phyloP scores from a whole-genome alignment of 2,329 filamentous ascomycete species.

The Aspergillus pseudoviridinutans region DNA sequence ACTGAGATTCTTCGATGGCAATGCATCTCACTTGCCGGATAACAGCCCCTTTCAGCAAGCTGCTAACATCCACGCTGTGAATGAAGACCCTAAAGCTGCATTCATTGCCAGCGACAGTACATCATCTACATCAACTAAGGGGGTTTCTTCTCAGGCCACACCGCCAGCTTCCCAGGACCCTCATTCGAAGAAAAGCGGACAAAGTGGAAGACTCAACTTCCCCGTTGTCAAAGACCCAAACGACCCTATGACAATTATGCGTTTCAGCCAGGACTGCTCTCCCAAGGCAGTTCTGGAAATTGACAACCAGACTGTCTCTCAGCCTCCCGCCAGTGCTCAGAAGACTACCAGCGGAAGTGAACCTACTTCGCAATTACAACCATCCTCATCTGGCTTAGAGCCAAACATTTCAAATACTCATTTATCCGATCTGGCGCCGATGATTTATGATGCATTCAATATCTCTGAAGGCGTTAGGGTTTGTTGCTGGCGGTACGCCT shows the following conservation, averaged over 20 bases:
- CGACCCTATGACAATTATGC: conserved; percentile 58
- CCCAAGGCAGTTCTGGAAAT: conserved; percentile 43
- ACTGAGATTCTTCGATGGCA: not conserved
- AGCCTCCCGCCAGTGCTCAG: conserved; percentile 1
- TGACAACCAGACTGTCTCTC: conserved; percentile 5
- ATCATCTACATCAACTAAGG: conserved; percentile 3
- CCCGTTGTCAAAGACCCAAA: conserved; percentile 73
- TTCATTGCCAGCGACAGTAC: conserved; percentile 3
- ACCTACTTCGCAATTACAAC: conserved; percentile 15
- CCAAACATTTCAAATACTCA: conserved; percentile 13
- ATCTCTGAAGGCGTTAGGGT: conserved; percentile 19
- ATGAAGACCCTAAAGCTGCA: conserved; percentile 1
- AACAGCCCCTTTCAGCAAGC: not conserved
- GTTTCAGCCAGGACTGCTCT: conserved; percentile 63
- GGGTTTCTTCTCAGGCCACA: conserved; percentile 16
- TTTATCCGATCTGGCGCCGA: conserved; percentile 14
- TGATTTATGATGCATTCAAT: conserved; percentile 28
- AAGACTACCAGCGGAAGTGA: conserved; percentile 5
- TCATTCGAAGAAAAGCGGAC: conserved; percentile 24
- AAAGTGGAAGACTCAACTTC: conserved; percentile 56
- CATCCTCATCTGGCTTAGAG: conserved; percentile 16
- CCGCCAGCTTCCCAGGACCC: conserved; percentile 23
- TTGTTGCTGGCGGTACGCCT: conserved; percentile 22
- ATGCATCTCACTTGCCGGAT: not conserved
- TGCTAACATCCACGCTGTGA: not conserved